phyloP scores from a whole-genome alignment of 1,284 basidiomycete genomes.

The Termitomyces sp. region DNA sequence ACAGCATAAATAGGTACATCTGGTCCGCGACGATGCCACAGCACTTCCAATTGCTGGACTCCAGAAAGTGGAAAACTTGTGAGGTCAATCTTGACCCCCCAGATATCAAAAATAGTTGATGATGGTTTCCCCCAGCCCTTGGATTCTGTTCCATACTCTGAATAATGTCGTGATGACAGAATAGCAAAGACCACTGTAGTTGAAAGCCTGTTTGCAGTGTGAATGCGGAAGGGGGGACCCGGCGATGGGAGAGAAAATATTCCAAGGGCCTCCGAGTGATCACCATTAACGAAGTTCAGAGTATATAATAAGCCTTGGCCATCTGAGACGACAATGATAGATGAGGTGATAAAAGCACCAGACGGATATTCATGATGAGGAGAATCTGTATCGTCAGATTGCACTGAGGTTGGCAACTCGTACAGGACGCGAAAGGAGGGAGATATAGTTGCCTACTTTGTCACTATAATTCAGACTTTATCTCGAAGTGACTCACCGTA shows the following conservation, averaged over 20 bases:
- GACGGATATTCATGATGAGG: conserved; percentile 75
- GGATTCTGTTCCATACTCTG: background rate
- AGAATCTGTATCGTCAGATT: conserved; percentile 30
- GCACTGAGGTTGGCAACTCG: conserved; percentile 52
- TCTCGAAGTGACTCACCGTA: conserved; percentile 39
- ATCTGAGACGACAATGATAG: conserved; percentile 60
- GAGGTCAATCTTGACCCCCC: conserved; percentile 50
- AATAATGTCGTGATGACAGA: conserved; percentile 52
- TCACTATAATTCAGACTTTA: conserved; percentile 13
- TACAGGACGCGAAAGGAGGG: conserved; percentile 58
- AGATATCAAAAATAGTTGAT: conserved; percentile 52
- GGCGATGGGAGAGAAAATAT: conserved; percentile 45
- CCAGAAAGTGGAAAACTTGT: conserved; percentile 27
- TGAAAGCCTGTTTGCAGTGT: conserved; percentile 36
- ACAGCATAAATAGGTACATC: conserved; percentile 66
- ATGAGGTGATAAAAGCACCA: conserved; percentile 48
- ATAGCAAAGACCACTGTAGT: conserved; percentile 40
- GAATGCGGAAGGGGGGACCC: conserved; percentile 54
- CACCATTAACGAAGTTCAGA: conserved; percentile 32
- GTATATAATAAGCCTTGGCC: conserved; percentile 71
- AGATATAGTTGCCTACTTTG: conserved; percentile 42
- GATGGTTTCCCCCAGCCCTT: conserved; percentile 2
- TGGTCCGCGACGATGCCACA: conserved; percentile 68
- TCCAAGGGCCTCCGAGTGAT: conserved; percentile 42
- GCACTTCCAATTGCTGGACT: conserved; percentile 37